Conservation (phyloP, 352 stramenopile species). For the Phytopythium chamaehyphon region DNA sequence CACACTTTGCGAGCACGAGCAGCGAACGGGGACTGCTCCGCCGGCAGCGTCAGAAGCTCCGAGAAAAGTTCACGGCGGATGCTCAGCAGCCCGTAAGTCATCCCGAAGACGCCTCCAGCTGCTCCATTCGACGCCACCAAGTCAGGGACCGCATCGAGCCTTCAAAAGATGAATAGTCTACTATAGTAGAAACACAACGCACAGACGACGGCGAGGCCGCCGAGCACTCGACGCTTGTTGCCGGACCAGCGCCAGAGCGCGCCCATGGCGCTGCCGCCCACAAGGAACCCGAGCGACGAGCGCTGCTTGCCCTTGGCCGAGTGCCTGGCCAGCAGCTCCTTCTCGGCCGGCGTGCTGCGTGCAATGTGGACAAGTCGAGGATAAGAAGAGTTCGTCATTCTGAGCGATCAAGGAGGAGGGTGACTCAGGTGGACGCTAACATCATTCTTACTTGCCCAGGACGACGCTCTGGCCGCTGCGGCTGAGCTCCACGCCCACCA, state of each 20-base stretch:
- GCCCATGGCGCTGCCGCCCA: conserved; percentile 25
- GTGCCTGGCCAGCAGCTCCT: conserved; percentile 52
- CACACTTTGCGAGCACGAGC: conserved; percentile 44
- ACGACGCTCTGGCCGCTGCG: conserved; percentile 38
- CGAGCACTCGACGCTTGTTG: conserved; percentile 29
- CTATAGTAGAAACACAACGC: conserved; percentile 10
- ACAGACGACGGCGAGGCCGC: conserved; percentile 39
- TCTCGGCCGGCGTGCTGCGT: conserved; percentile 58
- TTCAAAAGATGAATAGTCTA: no score
- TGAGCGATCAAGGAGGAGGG: background rate
- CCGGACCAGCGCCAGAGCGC: conserved; percentile 41
- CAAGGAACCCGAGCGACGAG: conserved; percentile 31
- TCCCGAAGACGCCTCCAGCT: conserved; percentile 54
- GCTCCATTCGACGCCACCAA: conserved; percentile 1
- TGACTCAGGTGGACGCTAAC: background rate
- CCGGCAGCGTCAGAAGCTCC: conserved; percentile 61
- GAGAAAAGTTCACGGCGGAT: conserved; percentile 65
- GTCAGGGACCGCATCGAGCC: background rate
- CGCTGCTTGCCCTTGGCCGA: conserved; percentile 41
- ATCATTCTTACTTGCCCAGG: conserved; percentile 50
- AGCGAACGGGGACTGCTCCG: conserved; percentile 66
- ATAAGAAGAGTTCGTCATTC: background rate
- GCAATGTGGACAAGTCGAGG: background rate
- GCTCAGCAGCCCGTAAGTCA: conserved; percentile 64
- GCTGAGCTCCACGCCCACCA: conserved; percentile 56